Base-by-base conservation (phyloP, 495 filamentous ascomycete species). In the Aspergillus ostianus region DNA sequence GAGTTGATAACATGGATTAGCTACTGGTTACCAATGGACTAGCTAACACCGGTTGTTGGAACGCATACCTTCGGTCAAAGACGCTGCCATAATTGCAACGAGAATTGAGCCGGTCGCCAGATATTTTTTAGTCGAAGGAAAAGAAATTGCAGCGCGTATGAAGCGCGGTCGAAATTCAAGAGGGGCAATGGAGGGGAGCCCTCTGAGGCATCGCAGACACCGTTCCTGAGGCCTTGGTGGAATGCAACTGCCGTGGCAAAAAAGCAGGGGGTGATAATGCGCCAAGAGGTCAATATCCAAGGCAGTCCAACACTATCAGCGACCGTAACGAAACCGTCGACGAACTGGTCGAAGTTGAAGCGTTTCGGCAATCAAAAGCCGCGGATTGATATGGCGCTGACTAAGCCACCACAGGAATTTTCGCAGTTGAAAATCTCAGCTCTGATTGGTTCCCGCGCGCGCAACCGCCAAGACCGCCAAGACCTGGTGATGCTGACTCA, bases 161-260 rank as follows among this genome's bases (percentile, higher is more conserved):
- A 17, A 41, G 32, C 36, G 36, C 36, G 36, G 9, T 41, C 36
- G 36, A 41, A 13, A 29, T 29, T 58, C 18, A 58, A 51, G 47
- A 58, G 56, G 56, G 56, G 56, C 12, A 45, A 32, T 32, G 44
- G 20, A 41, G 36, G 51, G 51, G 41, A 49, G 18, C 49, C 44
- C 54, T 45, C 17, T n/a, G 45, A 54, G 20, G 50, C 57, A 59
- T 59, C 23, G 57, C 57, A 59, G 50, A 52, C 12, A 29, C 55
- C 27, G 23, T 45, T 20, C 17, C 2, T 7, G 6, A 2, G 17
- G n/a, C 20, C 5, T 3, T 13, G 48, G 20, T 19, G 8, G 10
- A 20, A 45, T 21, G 5, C 29, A 19, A 9, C n/a, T 49, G 19
- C 19, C 18, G 20, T 48, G 46, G 2, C 3, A 15, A 41, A 32